Base-by-base conservation (phyloP, 805 yeast genomes). In the Saccharomycopsis selenospora region DNA sequence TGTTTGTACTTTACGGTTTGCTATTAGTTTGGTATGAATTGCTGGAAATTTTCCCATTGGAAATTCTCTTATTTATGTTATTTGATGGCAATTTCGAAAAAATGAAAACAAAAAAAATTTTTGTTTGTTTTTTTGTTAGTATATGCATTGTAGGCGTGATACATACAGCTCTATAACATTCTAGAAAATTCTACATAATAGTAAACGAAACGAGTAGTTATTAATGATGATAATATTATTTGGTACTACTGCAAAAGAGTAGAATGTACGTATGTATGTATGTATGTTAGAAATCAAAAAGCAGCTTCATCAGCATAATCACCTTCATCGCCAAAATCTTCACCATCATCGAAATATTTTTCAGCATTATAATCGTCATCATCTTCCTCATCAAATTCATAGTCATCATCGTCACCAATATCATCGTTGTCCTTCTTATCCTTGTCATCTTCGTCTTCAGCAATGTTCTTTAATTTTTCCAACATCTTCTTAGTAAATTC, bases 361-460 rank as follows among this genome's bases (percentile, higher is more conserved):
- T 83, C 91, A 6, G 91, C 91, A 57, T 83, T 83, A 58, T 83
- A 83, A 61, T 82, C 88, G 59, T 80, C 86, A 56, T 83, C 89
- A 23, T 82, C 88, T 48, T 82, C 84, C 54, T 81, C 88, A 52
- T 79, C 83, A 55, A 73, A 76, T 52, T 81, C 85, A 53, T 82
- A 88, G 56, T 82, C 87, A 42, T 68, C 66, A n/a, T 77, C 84
- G 18, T 77, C 82, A 30, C 58, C 76, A 26, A 60, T 66, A 36
- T 72, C 79, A 27, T 66, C 72, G 14, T 69, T 73, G 4, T 63
- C 70, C 11, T 59, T 56, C 3, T 59, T 66, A 4, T 66, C 47
- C 1, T 60, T 64, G 14, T 62, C 67, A 6, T 65, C 66, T 22
- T 68, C 78, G 30, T 66, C 67, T 3, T 69, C 75, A 20, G 72